Conservation (phyloP, 2,329 filamentous ascomycete species). For the Pseudogymnoascus sp. region DNA sequence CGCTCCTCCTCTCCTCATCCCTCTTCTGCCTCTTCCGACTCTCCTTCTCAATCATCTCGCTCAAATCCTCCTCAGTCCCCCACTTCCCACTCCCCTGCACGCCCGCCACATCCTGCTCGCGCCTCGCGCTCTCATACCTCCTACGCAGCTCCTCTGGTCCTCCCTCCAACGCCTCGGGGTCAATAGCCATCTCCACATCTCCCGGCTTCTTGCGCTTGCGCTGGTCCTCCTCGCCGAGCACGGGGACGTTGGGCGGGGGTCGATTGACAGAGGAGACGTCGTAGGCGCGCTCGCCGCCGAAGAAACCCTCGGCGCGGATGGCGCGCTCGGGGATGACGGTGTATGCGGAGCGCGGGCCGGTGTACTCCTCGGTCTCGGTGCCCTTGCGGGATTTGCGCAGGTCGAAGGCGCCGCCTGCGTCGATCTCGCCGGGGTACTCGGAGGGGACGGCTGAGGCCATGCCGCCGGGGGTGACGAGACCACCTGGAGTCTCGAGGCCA, state of each 20-base stretch:
- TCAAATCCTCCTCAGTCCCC: slow-evolving; percentile 81
- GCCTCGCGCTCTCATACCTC: slow-evolving; percentile 66
- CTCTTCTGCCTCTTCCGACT: slow-evolving; percentile 82
- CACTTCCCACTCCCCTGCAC: slow-evolving; percentile 56
- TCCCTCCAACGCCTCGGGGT: slow-evolving; percentile 68
- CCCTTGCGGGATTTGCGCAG: slow-evolving; percentile 79
- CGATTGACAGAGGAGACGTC: slow-evolving; percentile 52
- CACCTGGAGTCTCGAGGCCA: slow-evolving; percentile 65
- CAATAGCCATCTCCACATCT: slow-evolving; percentile 86
- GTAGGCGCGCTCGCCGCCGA: slow-evolving; percentile 89
- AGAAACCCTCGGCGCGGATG: slow-evolving; percentile 82
- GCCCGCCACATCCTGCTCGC: slow-evolving; percentile 56
- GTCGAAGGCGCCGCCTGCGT: slow-evolving; percentile 78
- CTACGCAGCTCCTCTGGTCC: slow-evolving; percentile 75
- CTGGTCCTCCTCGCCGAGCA: slow-evolving; percentile 74
- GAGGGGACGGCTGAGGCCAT: slow-evolving; percentile 73
- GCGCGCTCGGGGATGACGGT: slow-evolving; percentile 85
- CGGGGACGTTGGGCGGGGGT: slow-evolving; percentile 44
- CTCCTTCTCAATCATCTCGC: slow-evolving; percentile 92
- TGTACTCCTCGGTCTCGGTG: slow-evolving; percentile 78
- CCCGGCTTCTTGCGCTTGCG: slow-evolving; percentile 93
- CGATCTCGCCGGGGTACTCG: slow-evolving; percentile 68
- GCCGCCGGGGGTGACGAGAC: slow-evolving; percentile 72
- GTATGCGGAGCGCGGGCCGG: slow-evolving; percentile 68
- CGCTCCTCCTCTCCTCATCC: slow-evolving; percentile 62